Conservation (phyloP, 73 alveolate species). For the Effrenium voratum region DNA sequence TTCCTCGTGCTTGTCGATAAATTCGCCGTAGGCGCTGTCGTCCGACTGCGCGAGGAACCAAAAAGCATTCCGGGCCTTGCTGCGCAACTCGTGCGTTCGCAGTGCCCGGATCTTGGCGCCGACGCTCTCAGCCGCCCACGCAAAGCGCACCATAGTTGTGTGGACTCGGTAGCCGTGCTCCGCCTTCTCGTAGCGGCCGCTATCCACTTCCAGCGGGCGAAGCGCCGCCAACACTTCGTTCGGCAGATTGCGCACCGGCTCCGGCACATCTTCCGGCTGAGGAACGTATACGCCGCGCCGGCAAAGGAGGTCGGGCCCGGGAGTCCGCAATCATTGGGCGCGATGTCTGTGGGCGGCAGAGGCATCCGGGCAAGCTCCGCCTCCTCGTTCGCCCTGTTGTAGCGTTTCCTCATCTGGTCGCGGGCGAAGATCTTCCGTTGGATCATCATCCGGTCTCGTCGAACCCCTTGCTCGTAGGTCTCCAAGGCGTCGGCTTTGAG, state of each 20-base stretch:
- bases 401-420: too few relatives aligned
- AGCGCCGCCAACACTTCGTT: not conserved
- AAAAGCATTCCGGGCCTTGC: not conserved
- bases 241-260: not conserved
- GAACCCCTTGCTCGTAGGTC: too few relatives aligned
- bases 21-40: not conserved
- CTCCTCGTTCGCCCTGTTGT: not conserved
- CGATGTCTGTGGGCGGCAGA: not conserved
- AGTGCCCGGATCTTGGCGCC: not conserved
- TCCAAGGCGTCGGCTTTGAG: too few relatives aligned
- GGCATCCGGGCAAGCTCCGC: not conserved
- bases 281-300: not conserved
- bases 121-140: too few relatives aligned
- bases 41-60: not conserved
- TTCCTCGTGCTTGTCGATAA: not conserved
- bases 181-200: not conserved
- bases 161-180: not conserved
- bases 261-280: not conserved
- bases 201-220: not conserved
- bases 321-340: not conserved
- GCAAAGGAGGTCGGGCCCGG: not conserved
- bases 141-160: not conserved
- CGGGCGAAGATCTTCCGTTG: too few relatives aligned
- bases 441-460: too few relatives aligned
- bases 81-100: not conserved